Evolutionary conservation across 306 rosid species (phyloP), one percentile per base, ranked within the genome.

Genomic region (Quercus ilex): DNA sequence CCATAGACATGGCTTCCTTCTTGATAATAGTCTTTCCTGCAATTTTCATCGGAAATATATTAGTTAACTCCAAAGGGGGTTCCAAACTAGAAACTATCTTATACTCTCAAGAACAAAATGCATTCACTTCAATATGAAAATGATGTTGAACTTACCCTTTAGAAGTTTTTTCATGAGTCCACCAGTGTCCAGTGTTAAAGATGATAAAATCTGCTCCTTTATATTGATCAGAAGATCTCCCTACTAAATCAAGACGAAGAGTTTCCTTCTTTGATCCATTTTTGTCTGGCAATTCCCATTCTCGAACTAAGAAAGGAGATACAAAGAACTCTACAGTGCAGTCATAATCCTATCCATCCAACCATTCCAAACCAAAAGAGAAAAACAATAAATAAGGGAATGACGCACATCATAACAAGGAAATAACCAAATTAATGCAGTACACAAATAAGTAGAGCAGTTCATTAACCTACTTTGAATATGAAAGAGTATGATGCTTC

Each of bases 181-280:
- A 95, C 99, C 99, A 95, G 79, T 95, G 99, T 18, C 98, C 99
- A 19, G 99, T 92, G 90, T 95, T 95, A 83, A 95, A 95, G 77
- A 95, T 71, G 52, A 95, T 76, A 8, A 95, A 76, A 86, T 95
- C 99, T 6, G 98, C 99, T 64, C 83, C 85, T 83, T 95, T 91
- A 56, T 92, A 95, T 18, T 86, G 88, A 75, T 81, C 70, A 0
- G 97, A 85, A 41, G 97, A 85, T 77, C 78, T 81, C 77, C 94
- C 95, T 41, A 95, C 93, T 69, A 93, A 82, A 87, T 95, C 99
- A 0, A 95, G 97, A 58, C 97, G 99, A 57, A 95, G 92, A 3
- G 98, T 93, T 87, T 95, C 93, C 85, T 90, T 92, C 90, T 82
- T 91, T 6, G 88, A 70, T 57, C 99, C 97, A 26, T 87, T 86